Evolutionary conservation across 2,329 filamentous ascomycete species (phyloP).

Genomic region (Ophiostoma novo-ulmi): DNA sequence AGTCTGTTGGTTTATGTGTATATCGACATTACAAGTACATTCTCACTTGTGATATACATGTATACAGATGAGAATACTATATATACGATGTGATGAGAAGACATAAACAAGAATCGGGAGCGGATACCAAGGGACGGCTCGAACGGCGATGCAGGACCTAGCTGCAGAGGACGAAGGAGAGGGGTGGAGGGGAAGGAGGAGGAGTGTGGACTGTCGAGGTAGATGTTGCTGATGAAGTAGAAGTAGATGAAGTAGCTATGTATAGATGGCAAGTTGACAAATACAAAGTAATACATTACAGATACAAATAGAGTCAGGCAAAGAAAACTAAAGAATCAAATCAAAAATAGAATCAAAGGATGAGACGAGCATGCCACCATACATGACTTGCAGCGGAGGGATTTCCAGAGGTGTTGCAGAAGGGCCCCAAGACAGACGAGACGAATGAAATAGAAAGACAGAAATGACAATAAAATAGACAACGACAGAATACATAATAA

Average conservation of each 20-base stretch:
- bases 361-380: neutral
- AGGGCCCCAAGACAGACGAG: no score
- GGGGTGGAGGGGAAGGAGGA: neutral
- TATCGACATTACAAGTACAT: neutral
- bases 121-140: constrained; percentile 4
- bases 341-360: neutral
- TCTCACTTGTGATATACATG: neutral
- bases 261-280: neutral
- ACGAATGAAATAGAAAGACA: neutral
- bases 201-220: neutral
- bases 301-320: neutral
- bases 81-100: neutral
- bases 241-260: neutral
- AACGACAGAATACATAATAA: no score
- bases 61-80: neutral
- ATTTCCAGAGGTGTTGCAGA: neutral
- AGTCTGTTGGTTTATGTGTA: neutral
- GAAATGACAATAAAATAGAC: neutral
- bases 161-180: neutral
- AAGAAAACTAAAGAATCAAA: neutral
- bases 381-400: neutral
- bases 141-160: constrained; percentile 7
- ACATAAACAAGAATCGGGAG: constrained; percentile 5
- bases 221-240: no score
- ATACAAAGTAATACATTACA: neutral